Evolutionary conservation across 306 rosid genomes (phyloP).

Genomic region (Quercus wislizeni): DNA sequence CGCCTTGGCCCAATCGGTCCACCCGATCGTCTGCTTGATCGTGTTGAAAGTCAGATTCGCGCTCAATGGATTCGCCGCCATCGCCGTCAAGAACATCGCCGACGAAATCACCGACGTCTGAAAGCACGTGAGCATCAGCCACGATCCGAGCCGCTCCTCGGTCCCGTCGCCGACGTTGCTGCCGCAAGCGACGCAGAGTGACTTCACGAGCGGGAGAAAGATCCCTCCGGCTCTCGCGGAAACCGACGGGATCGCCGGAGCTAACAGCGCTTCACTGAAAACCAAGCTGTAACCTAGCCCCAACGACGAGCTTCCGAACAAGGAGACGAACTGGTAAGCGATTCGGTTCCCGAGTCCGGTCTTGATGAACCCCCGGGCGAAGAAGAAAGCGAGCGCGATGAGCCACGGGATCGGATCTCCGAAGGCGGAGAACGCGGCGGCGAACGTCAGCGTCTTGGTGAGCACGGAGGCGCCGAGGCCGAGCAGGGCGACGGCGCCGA

Average conservation of each 20-base stretch:
- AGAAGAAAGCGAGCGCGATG: conserved; percentile 91
- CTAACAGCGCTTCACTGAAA: conserved; percentile 87
- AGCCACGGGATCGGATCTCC: conserved; percentile 99
- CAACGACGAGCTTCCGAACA: conserved; percentile 88
- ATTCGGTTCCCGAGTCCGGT: conserved; percentile 94
- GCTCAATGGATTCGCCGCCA: conserved; percentile 97
- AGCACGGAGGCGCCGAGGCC: conserved; percentile 88
- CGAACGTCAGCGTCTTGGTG: conserved; percentile 81
- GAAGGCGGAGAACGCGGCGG: conserved; percentile 90
- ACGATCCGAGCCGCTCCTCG: conserved; percentile 68
- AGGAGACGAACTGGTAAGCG: conserved; percentile 82
- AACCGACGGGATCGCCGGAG: conserved; percentile 95
- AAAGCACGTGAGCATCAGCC: conserved; percentile 98
- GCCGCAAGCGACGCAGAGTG: conserved; percentile 90
- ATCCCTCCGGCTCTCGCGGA: conserved; percentile 95
- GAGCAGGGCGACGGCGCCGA: conserved; percentile 85
- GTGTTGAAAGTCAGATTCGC: conserved; percentile 71
- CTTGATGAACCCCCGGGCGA: conserved; percentile 91
- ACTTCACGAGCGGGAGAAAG: conserved; percentile 84
- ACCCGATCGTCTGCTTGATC: conserved; percentile 83
- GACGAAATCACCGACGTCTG: conserved; percentile 96
- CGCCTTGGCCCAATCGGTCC: conserved; percentile 97
- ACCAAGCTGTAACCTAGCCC: conserved; percentile 96
- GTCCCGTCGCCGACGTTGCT: conserved; percentile 96
- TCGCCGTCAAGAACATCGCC: conserved; percentile 92